Conservation (phyloP, 306 rosid genomes). For the Acmispon strigosus region DNA sequence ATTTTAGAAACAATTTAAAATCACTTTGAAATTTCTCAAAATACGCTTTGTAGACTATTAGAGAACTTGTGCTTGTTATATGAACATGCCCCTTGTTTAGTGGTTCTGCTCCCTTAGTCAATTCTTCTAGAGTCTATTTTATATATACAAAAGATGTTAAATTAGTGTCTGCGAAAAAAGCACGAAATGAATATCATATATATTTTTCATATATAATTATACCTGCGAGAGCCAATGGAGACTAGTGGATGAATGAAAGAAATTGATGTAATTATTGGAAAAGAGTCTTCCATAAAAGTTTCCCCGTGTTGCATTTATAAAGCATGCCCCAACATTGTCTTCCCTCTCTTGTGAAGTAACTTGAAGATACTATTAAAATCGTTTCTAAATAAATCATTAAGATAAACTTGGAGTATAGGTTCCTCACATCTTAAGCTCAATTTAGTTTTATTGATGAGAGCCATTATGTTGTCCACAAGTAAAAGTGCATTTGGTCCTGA, state of each 20-base stretch:
- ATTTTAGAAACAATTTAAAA: conserved; percentile 26
- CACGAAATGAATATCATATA: too few relatives aligned
- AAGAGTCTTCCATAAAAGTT: conserved; percentile 47
- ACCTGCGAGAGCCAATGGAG: conserved; percentile 43
- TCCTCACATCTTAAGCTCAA: neutral
- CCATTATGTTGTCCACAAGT: neutral
- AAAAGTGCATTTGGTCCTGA: conserved; percentile 12
- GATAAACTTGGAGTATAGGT: conserved; percentile 25
- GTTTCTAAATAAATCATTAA: conserved; percentile 41
- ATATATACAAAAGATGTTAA: too few relatives aligned
- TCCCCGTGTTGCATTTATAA: conserved; percentile 36
- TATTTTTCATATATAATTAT: neutral
- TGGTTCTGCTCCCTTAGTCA: neutral
- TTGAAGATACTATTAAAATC: conserved; percentile 41
- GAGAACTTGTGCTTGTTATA: conserved; percentile 24
- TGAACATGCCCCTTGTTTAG: conserved; percentile 7
- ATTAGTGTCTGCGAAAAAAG: too few relatives aligned
- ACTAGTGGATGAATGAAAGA: conserved; percentile 36
- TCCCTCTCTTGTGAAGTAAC: conserved; percentile 15
- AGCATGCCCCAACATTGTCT: conserved; percentile 15
- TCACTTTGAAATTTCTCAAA: conserved; percentile 32
- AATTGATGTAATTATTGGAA: conserved; percentile 22
- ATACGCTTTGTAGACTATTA: conserved; percentile 17
- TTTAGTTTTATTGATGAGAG: neutral
- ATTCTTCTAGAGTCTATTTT: neutral